Conservation (phyloP, 805 yeast genomes). For the Debaryomyces maramus region DNA sequence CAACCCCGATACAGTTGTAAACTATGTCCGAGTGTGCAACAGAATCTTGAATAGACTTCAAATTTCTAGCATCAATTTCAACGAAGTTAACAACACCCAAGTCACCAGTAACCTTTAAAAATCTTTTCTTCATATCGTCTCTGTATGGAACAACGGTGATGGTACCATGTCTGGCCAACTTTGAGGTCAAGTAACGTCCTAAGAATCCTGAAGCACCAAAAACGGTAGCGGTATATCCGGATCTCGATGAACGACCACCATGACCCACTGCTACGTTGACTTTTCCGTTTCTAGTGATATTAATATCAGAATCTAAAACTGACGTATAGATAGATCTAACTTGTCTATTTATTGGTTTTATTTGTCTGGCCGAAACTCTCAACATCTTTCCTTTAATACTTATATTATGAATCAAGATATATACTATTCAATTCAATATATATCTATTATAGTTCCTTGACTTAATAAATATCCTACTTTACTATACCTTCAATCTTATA, state of each 20-base stretch:
- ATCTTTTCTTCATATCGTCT: constrained; percentile 75
- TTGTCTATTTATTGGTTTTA: constrained; percentile 15
- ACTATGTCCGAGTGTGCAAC: constrained; percentile 83
- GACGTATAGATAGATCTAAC: constrained; percentile 40
- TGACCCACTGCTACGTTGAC: constrained; percentile 68
- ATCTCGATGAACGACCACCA: constrained; percentile 82
- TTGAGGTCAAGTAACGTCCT: constrained; percentile 70
- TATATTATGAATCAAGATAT: neutral
- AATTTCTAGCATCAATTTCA: constrained; percentile 79
- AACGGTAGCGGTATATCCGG: constrained; percentile 86
- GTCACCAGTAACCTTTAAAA: constrained; percentile 80
- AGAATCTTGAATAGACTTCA: constrained; percentile 71
- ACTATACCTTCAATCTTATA: neutral
- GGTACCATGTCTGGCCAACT: constrained; percentile 82
- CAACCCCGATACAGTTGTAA: constrained; percentile 75
- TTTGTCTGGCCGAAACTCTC: constrained; percentile 21
- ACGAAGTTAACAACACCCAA: constrained; percentile 83
- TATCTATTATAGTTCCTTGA: constrained; percentile 1
- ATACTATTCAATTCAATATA: neutral
- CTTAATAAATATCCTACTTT: constrained; percentile 1
- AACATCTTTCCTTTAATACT: constrained; percentile 19
- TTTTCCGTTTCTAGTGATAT: constrained; percentile 74
- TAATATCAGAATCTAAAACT: constrained; percentile 55
- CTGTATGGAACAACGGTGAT: constrained; percentile 75
- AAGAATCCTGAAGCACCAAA: constrained; percentile 81